These are phyloP conservation scores for Knoxia roxburghii DNA, from an alignment of 257 asterid genomes.

Conservation along the genomic window DNA sequence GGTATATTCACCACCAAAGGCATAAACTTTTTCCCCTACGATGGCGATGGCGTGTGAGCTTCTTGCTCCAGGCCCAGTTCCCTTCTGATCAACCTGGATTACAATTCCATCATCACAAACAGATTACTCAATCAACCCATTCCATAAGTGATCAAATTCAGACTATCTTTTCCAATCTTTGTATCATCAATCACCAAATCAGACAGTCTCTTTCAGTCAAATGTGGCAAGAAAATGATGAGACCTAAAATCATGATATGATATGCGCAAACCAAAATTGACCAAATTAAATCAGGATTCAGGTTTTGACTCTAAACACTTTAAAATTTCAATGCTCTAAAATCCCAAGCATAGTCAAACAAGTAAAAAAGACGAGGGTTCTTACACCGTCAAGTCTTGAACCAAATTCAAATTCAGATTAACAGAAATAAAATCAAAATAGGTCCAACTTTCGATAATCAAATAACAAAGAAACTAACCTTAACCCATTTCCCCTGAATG, in stretches of 20 bases:
- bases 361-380: no score
- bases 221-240: not conserved
- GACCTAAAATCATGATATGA: not conserved
- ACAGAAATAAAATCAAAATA: not conserved
- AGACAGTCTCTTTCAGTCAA: not conserved
- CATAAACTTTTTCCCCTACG: constrained; percentile 63
- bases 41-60: constrained; percentile 85
- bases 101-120: not conserved
- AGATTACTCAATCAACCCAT: not conserved
- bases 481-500: constrained; percentile 48
- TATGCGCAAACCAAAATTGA: not conserved
- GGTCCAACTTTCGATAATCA: not conserved
- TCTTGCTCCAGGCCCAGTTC: constrained; percentile 82
- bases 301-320: not conserved
- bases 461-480: constrained; percentile 27
- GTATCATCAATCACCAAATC: not conserved
- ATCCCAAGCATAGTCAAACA: no score
- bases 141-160: no score
- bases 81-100: constrained; percentile 63
- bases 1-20: constrained; percentile 81
- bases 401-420: not conserved
- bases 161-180: not conserved
- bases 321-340: not conserved
- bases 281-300: not conserved
- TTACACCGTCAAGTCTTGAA: no score